These are phyloP conservation scores for Arctium lappa DNA, from an alignment of 129 eudicot species.

Conservation along the genomic window DNA sequence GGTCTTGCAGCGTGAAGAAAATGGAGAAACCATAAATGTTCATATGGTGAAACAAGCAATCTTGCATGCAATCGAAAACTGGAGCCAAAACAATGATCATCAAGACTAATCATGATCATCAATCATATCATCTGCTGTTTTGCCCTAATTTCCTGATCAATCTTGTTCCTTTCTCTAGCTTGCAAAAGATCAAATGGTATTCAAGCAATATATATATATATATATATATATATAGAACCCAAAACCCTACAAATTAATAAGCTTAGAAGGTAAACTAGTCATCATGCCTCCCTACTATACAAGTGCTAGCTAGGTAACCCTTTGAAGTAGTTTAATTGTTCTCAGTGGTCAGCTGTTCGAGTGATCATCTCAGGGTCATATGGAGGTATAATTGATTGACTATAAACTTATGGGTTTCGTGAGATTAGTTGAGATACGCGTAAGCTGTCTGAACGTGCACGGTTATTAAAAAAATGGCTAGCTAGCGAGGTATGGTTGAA, in stretches of 20 bases:
- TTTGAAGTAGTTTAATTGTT: background rate
- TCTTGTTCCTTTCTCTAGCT: slow-evolving; percentile 8
- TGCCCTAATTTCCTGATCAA: background rate
- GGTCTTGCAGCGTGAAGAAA: slow-evolving; percentile 57
- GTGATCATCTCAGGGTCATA: too few species aligned
- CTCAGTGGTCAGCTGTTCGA: too few species aligned
- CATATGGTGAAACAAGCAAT: slow-evolving; percentile 73
- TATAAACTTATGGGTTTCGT: background rate
- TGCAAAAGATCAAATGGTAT: slow-evolving; percentile 12
- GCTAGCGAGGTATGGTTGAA: background rate
- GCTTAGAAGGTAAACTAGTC: background rate
- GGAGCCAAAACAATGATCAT: slow-evolving; percentile 50
- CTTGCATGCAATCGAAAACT: slow-evolving; percentile 62
- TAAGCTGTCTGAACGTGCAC: background rate
- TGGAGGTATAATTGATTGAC: background rate
- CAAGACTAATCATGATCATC: slow-evolving; percentile 30
- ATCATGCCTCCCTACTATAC: background rate
- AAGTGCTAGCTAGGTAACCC: background rate
- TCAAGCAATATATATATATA: slow-evolving; percentile 8
- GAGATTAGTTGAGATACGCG: background rate
- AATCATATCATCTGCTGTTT: background rate
- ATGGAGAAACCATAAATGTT: slow-evolving; percentile 57
- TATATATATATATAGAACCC: background rate
- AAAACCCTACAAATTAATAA: slow-evolving; percentile 23
- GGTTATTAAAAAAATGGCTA: background rate